Base-by-base conservation (phyloP, 2,329 filamentous ascomycete species). In the Massarina eburnea region DNA sequence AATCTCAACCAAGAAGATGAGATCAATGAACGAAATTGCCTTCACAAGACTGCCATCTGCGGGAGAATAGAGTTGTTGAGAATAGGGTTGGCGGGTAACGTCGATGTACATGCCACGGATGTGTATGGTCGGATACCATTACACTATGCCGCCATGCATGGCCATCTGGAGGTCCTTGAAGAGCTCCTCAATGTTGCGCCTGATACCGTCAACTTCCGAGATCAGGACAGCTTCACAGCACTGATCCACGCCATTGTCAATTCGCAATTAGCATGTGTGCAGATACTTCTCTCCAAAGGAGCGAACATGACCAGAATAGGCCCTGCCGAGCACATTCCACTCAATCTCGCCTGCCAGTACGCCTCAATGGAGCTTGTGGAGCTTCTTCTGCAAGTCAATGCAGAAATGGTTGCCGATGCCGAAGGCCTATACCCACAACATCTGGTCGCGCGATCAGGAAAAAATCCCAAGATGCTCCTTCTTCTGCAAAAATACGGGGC, bases 371-470 rank as follows among this genome's bases (percentile, higher is more conserved):
- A 85, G 12, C 92, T 96, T 48, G 89, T 95, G 14, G 85, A 91
- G 63, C 79, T 96, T 49, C 81, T 99, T 1, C 77, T 99, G 40
- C 85, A 88, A 59, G 84, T 89, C 56, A 84, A 86, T 8, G 90
- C 92, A 5, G 80, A 82, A 45, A 86, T 99, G 48, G 76, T 96
- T n/a, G 86, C 94, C 8, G 94, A 99, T 71, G 94, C 94, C 2
- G 94, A 99, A 75, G 94, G 94, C 1, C 77, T 99, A 9, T 99
- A 89, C 65, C 94, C 94, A n/a, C 94, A 97, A 66, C 94, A 99
- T 72, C 81, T 97, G 26, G 92, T 97, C 17, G 92, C 94, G 19
- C 82, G 94, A 44, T 94, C 92, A 22, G 90, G 90, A 2, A 85
- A 91, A 62, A 88, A 84, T 1, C 88, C 91, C 1, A 80, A 89